These are phyloP conservation scores for Microbotryum silenes-acaulis DNA, from an alignment of 1,284 basidiomycete species.

Conservation along the genomic window DNA sequence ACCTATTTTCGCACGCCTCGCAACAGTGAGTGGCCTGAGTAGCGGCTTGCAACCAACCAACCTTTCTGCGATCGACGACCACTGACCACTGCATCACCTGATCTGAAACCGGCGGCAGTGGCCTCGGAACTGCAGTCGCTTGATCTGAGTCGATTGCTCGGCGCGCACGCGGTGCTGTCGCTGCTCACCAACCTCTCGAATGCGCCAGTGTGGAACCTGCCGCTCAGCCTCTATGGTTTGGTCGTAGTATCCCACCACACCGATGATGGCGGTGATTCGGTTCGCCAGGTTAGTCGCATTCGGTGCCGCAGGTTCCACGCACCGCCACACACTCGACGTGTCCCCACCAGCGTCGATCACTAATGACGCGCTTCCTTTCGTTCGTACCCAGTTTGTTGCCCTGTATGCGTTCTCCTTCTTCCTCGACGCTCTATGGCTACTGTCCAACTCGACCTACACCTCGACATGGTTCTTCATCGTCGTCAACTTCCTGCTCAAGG, in stretches of 20 bases:
- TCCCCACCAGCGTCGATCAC: not conserved
- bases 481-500: constrained; percentile 27
- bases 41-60: no score
- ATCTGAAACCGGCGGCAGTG: not conserved
- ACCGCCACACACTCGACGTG: no score
- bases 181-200: constrained; percentile 15
- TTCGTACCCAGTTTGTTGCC: constrained; percentile 6
- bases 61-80: no score
- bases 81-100: not conserved
- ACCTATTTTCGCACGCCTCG: no score
- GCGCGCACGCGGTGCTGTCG: constrained; percentile 15
- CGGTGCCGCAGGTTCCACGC: no score
- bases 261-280: constrained; percentile 1
- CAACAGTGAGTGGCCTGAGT: no score
- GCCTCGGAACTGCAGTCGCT: constrained; percentile 1
- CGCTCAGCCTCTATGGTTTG: constrained; percentile 24
- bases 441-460: not conserved
- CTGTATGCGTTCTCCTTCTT: constrained; percentile 12
- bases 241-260: constrained; percentile 4
- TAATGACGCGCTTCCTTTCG: not conserved
- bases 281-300: constrained; percentile 6
- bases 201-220: constrained; percentile 21
- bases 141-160: constrained; percentile 9
- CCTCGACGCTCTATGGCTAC: constrained; percentile 19
- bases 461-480: constrained; percentile 13